Conservation (phyloP, 139 green algal genomes). For the Auxenochlorella protothecoides region DNA sequence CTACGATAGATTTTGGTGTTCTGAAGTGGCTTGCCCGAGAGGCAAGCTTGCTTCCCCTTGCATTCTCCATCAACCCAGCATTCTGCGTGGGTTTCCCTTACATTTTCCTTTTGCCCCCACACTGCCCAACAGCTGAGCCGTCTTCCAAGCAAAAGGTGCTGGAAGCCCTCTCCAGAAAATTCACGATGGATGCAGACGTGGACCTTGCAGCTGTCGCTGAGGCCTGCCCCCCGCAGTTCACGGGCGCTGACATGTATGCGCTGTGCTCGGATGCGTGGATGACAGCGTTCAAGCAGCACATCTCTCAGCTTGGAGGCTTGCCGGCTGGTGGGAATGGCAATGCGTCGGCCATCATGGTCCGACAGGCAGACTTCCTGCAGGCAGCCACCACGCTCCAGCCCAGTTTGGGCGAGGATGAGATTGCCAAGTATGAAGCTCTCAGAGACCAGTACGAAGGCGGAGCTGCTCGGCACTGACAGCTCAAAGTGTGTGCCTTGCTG, state of each 20-base stretch:
- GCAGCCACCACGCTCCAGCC: constrained; percentile 57
- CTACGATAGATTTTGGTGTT: not conserved
- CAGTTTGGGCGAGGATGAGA: constrained; percentile 63
- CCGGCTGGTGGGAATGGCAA: not conserved
- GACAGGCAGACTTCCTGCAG: constrained; percentile 48
- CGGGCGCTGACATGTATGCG: constrained; percentile 89
- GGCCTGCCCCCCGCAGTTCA: constrained; percentile 49
- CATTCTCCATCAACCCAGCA: not conserved
- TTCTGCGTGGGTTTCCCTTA: not conserved
- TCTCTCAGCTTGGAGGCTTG: constrained; percentile 6
- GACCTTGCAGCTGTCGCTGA: constrained; percentile 42
- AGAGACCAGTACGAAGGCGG: constrained; percentile 52
- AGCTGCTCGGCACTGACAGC: not conserved
- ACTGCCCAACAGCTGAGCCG: constrained; percentile 12
- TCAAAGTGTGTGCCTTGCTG: not conserved
- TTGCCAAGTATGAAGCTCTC: constrained; percentile 65
- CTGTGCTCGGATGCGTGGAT: constrained; percentile 90
- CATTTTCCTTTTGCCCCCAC: not conserved
- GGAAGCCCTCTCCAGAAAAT: constrained; percentile 78
- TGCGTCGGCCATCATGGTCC: constrained; percentile 34
- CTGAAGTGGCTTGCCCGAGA: not conserved
- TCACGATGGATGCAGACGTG: constrained; percentile 47
- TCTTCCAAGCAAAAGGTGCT: constrained; percentile 36
- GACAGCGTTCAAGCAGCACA: constrained; percentile 42
- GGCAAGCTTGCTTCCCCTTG: not conserved